phyloP scores from a whole-genome alignment of 2,329 filamentous ascomycete species.

The Pseudogymnoascus sp. region DNA sequence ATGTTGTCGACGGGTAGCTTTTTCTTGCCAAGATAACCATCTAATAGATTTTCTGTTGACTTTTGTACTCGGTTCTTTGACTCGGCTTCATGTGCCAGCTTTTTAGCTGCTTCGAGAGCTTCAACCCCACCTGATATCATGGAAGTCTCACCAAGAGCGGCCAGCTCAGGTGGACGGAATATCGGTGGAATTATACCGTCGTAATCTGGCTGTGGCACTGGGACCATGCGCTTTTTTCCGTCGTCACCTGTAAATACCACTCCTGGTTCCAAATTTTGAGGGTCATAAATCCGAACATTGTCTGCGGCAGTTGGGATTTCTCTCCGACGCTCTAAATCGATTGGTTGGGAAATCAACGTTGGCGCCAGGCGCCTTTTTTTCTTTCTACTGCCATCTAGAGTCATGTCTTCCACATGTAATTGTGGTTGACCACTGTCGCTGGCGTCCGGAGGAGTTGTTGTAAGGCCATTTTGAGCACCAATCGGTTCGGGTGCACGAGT shows the following conservation, averaged over 20 bases:
- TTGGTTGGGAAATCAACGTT: slow-evolving; percentile 22
- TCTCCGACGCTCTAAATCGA: slow-evolving; percentile 20
- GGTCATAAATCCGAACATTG: slow-evolving; percentile 14
- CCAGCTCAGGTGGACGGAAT: not conserved
- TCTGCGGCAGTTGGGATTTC: slow-evolving; percentile 23
- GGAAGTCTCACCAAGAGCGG: not conserved
- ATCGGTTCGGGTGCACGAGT: not conserved
- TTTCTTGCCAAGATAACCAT: slow-evolving; percentile 33
- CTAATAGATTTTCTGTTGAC: slow-evolving; percentile 12
- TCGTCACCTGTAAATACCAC: slow-evolving; percentile 17
- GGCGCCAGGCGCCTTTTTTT: slow-evolving; percentile 30
- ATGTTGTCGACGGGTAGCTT: slow-evolving; percentile 33
- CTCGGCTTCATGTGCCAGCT: slow-evolving; percentile 5
- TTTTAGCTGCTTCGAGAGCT: not conserved
- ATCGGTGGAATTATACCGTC: slow-evolving; percentile 1
- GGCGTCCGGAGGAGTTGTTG: not conserved
- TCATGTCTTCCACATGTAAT: not conserved
- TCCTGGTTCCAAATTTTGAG: slow-evolving; percentile 16
- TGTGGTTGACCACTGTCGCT: not conserved
- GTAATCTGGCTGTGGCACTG: not conserved
- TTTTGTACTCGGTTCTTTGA: slow-evolving; percentile 4
- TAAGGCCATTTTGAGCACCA: not conserved
- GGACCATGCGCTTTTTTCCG: slow-evolving; percentile 20
- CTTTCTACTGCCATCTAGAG: slow-evolving; percentile 17
- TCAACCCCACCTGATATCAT: not conserved